These are phyloP conservation scores for Leccinum boreale DNA, from an alignment of 768 basidiomycete species.

Conservation along the genomic window DNA sequence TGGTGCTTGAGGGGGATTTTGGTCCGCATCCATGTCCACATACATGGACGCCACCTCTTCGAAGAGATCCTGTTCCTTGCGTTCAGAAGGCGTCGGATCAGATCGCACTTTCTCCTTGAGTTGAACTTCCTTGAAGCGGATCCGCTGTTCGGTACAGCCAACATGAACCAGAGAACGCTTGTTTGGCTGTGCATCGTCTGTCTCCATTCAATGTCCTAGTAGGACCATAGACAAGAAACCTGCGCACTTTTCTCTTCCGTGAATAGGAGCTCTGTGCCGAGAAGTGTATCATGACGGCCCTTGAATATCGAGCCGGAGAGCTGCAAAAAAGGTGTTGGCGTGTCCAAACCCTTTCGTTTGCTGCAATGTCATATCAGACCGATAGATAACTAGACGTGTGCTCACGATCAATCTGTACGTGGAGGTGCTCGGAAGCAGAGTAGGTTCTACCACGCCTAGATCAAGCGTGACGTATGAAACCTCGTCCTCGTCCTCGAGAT, in stretches of 20 bases:
- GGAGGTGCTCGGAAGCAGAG: conserved; percentile 67
- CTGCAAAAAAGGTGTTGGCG: conserved; percentile 73
- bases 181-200: conserved; percentile 57
- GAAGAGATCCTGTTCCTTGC: conserved; percentile 7
- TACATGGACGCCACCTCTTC: conserved; percentile 22
- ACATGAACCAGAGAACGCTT: conserved; percentile 45
- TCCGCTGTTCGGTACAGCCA: conserved; percentile 54
- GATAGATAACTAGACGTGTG: background rate
- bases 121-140: conserved; percentile 71
- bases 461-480: conserved; percentile 72
- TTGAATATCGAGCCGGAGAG: conserved; percentile 72
- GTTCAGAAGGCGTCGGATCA: conserved; percentile 5
- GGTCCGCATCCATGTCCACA: conserved; percentile 11
- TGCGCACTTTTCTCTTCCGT: conserved; percentile 61
- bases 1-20: background rate
- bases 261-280: conserved; percentile 78
- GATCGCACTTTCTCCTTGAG: conserved; percentile 42
- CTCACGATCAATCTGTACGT: conserved; percentile 75
- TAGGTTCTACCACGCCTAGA: conserved; percentile 67
- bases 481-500: conserved; percentile 53
- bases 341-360: conserved; percentile 62
- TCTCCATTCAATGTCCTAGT: conserved; percentile 29
- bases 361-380: background rate
- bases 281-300: conserved; percentile 59
- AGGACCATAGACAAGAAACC: no score